A percentile compares a stretch with the other conserved stretches of the same genome.
These are phyloP conservation scores for Populus hybrid DNA, from an alignment of 441 rosid genomes.

Conservation along the genomic window DNA sequence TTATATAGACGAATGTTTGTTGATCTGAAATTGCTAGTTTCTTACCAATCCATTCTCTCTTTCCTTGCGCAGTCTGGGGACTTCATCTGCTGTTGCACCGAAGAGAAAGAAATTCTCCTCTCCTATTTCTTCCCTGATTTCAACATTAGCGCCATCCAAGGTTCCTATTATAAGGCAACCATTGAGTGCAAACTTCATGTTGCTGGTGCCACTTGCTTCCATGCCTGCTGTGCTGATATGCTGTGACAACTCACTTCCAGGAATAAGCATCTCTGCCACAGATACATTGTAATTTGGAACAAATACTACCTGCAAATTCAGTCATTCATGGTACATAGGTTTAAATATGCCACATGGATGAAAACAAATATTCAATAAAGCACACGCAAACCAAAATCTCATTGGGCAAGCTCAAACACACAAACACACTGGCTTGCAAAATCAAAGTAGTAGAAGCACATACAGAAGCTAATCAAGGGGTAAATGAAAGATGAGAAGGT, in stretches of 20 bases:
- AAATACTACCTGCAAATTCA: slow-evolving; percentile 69
- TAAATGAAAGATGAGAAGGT: neutral
- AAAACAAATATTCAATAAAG: neutral
- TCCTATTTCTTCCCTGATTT: slow-evolving; percentile 89
- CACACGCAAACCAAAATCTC: neutral
- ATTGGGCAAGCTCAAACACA: neutral
- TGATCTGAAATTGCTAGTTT: neutral
- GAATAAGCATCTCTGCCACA: slow-evolving; percentile 88
- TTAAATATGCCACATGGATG: neutral
- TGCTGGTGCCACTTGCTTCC: slow-evolving; percentile 99
- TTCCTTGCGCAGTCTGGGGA: slow-evolving; percentile 73
- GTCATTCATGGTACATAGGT: neutral
- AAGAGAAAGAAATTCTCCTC: slow-evolving; percentile 87
- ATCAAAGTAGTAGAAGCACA: neutral
- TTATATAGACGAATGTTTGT: neutral
- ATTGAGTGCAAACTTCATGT: slow-evolving; percentile 91
- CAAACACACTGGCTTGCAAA: neutral
- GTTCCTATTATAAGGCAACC: slow-evolving; percentile 98
- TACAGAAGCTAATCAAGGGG: neutral
- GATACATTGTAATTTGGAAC: slow-evolving; percentile 96
- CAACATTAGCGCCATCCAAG: slow-evolving; percentile 94
- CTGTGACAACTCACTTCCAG: slow-evolving; percentile 95
- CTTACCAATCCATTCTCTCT: slow-evolving; percentile 80
- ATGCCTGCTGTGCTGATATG: slow-evolving; percentile 98
- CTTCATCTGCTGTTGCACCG: slow-evolving; percentile 89